phyloP scores from a whole-genome alignment of 306 rosid genomes.

The Argentina anserina region DNA sequence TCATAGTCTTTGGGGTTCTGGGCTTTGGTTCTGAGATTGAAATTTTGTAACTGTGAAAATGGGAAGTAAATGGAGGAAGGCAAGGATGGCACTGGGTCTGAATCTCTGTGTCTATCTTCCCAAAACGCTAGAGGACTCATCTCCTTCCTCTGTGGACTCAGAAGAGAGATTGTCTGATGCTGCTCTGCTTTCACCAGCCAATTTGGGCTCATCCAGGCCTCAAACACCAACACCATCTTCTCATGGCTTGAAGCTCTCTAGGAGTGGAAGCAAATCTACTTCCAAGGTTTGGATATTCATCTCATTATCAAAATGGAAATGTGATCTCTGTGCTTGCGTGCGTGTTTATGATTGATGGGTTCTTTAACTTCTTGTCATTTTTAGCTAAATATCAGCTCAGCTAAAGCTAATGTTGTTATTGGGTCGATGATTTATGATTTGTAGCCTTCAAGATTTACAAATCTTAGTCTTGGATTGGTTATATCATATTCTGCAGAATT shows the following conservation, averaged over 20 bases:
- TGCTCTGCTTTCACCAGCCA: constrained; percentile 71
- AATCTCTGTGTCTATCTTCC: constrained; percentile 84
- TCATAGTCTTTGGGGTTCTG: constrained; percentile 14
- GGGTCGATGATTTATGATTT: not conserved
- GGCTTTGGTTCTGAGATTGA: constrained; percentile 26
- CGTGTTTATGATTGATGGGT: not conserved
- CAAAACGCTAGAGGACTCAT: constrained; percentile 58
- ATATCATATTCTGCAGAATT: constrained; percentile 23
- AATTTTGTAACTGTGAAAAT: constrained; percentile 38
- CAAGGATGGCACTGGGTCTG: constrained; percentile 72
- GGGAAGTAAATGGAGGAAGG: constrained; percentile 98
- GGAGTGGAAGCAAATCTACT: constrained; percentile 42
- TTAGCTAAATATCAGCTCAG: constrained; percentile 1
- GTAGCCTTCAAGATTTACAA: not conserved
- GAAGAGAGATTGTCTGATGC: constrained; percentile 79
- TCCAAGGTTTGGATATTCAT: constrained; percentile 42
- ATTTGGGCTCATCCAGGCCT: constrained; percentile 48
- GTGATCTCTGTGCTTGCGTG: not conserved
- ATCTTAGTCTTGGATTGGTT: not conserved
- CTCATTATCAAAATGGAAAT: not conserved
- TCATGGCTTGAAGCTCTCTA: constrained; percentile 39
- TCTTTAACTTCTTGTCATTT: not conserved
- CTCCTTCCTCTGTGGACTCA: constrained; percentile 41
- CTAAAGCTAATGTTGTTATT: not conserved
- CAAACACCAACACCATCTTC: constrained; percentile 44